Conservation (phyloP, 2,329 filamentous ascomycete species). For the Paracorniculantispora psalliotae region DNA sequence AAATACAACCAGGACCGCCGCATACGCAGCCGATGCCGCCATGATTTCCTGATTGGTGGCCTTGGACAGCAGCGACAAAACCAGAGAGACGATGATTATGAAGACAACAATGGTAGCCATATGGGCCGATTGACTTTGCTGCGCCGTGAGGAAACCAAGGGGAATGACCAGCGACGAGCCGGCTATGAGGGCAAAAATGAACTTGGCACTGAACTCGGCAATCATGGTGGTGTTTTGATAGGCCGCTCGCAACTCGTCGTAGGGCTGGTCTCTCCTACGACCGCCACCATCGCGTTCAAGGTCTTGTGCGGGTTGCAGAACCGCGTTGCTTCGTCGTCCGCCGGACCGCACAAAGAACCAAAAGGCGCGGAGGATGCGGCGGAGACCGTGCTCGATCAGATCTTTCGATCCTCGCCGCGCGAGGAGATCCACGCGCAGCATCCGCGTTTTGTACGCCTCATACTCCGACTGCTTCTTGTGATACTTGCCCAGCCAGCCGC, state of each 20-base stretch:
- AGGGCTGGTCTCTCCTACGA: too few species aligned
- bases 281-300: not conserved
- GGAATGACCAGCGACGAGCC: too few species aligned
- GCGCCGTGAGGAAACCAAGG: constrained; percentile 1
- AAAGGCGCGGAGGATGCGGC: constrained; percentile 15
- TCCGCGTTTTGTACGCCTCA: constrained; percentile 29
- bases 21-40: constrained; percentile 21
- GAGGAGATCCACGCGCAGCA: constrained; percentile 27
- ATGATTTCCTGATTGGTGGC: constrained; percentile 23
- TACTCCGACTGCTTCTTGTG: constrained; percentile 23
- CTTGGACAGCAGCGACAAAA: constrained; percentile 18
- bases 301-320: constrained; percentile 1
- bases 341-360: too few species aligned
- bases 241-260: not conserved
- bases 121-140: not conserved
- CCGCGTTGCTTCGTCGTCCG: constrained; percentile 7
- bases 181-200: constrained; percentile 1
- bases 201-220: not conserved
- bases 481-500: constrained; percentile 16
- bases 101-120: not conserved
- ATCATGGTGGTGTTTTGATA: not conserved
- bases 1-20: constrained; percentile 22
- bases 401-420: constrained; percentile 17
- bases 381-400: constrained; percentile 17
- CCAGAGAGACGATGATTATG: constrained; percentile 7